Evolutionary conservation across 352 stramenopile genomes (phyloP), one percentile per base, ranked within the genome.

Genomic region (Globisporangium apiculatum): DNA sequence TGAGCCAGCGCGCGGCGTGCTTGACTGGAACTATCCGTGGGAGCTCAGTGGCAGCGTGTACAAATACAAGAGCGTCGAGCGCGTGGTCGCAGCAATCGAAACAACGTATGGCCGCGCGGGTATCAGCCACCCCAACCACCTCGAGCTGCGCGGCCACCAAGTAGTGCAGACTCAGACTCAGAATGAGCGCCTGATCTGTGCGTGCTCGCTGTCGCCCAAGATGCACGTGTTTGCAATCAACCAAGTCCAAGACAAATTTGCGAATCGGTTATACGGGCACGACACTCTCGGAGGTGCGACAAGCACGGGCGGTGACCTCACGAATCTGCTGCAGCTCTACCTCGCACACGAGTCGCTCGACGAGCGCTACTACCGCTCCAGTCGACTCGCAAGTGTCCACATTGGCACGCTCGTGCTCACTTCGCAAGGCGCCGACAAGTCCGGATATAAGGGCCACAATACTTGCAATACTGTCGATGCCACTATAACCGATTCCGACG

Each of bases 31-130:
- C 46, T 96, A 96, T 58, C 82, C 84, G 7, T 96, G 85, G 68
- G 87, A 96, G 67, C 68, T 96, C 24, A 94, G 83, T 51, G 83
- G 82, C n/a, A 87, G 77, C 3, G 60, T 96, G 14, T 96, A 96
- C 62, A 63, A 63, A 17, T 62, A 58, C 37, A 41, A 43, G 8
- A 72, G 75, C 18, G 69, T 77, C 24, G 14, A 58, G 37, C 71
- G 41, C 45, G 67, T 80, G 43, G 55, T 82, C 36, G 50, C 54
- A 18, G 72, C 42, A 31, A 73, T 77, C 45, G 55, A 66, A 45
- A 52, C 17, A 10, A 55, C 63, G 56, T 70, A 68, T 40, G 69
- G 61, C 5, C 60, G 55, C 9, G 49, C 73, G n/a, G 71, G 72
- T 17, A 67, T 80, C 40, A 75, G 56, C 40, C 74, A 83, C 45